Conservation (phyloP, 2,329 filamentous ascomycete species). For the Verticillium albo-atrum region DNA sequence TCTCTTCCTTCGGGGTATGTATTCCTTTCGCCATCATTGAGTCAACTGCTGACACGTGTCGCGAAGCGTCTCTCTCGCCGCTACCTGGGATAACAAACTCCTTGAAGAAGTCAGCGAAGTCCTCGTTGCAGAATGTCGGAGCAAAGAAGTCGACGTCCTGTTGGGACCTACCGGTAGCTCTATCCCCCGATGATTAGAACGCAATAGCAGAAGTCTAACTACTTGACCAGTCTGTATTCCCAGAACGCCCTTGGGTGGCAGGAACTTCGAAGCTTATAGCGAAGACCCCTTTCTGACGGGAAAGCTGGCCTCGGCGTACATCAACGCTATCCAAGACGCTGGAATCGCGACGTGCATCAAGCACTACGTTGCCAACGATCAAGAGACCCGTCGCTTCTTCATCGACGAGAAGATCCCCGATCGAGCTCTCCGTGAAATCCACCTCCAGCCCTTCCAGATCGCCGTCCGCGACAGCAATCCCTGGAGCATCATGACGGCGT, state of each 20-base stretch:
- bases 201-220: too few species aligned
- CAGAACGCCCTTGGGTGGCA: conserved; percentile 55
- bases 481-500: conserved; percentile 41
- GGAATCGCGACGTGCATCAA: conserved; percentile 41
- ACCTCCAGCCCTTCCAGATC: conserved; percentile 40
- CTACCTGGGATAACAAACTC: conserved; percentile 21
- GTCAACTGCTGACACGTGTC: conserved; percentile 13
- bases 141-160: conserved; percentile 14
- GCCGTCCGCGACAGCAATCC: conserved; percentile 35
- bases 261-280: conserved; percentile 80
- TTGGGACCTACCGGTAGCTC: conserved; percentile 6
- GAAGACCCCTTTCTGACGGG: conserved; percentile 70
- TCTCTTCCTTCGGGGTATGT: not conserved
- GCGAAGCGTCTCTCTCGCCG: conserved; percentile 18
- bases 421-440: conserved; percentile 29
- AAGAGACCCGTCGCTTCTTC: conserved; percentile 40
- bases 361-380: conserved; percentile 66
- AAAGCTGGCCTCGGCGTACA: conserved; percentile 55
- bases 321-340: conserved; percentile 48
- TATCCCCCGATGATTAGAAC: too few species aligned
- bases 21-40: not conserved
- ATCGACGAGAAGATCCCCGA: conserved; percentile 20
- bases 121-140: conserved; percentile 19
- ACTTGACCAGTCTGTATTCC: not conserved
- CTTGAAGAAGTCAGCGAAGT: conserved; percentile 17